These are phyloP conservation scores for Peziza echinospora DNA, from an alignment of 495 filamentous ascomycete species.

Conservation along the genomic window DNA sequence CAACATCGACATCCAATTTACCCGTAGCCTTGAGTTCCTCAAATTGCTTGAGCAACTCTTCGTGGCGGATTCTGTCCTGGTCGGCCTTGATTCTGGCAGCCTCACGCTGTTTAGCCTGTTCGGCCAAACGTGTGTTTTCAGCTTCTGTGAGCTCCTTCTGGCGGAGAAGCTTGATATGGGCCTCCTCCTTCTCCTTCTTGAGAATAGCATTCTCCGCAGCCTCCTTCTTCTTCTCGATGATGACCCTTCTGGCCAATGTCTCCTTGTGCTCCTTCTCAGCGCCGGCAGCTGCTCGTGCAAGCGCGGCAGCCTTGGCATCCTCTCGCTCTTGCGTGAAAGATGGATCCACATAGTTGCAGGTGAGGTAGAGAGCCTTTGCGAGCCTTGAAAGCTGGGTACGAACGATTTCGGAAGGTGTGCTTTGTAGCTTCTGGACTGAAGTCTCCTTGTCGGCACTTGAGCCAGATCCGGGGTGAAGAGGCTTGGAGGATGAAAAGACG, in stretches of 20 bases:
- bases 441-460: constrained; percentile 73
- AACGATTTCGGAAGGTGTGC: constrained; percentile 93
- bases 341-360: constrained; percentile 87
- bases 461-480: constrained; percentile 61
- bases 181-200: constrained; percentile 77
- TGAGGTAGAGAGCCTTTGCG: constrained; percentile 73
- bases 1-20: constrained; percentile 53
- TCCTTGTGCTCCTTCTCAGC: constrained; percentile 80
- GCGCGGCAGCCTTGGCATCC: constrained; percentile 58
- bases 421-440: constrained; percentile 83
- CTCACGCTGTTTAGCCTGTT: constrained; percentile 81
- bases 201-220: constrained; percentile 66
- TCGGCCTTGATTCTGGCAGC: constrained; percentile 72
- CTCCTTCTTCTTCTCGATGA: constrained; percentile 94
- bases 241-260: constrained; percentile 62
- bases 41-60: constrained; percentile 87
- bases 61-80: constrained; percentile 71
- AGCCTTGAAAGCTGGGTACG: constrained; percentile 81
- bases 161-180: constrained; percentile 57
- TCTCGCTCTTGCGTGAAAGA: constrained; percentile 57
- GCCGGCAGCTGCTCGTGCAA: constrained; percentile 59
- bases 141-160: constrained; percentile 72
- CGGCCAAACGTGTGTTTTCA: constrained; percentile 63
- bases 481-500: constrained; percentile 91
- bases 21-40: constrained; percentile 55